Evolutionary conservation across 139 green algal genomes (phyloP), one percentile per base, ranked within the genome.

Genomic region (Chlamydomonas sp.): DNA sequence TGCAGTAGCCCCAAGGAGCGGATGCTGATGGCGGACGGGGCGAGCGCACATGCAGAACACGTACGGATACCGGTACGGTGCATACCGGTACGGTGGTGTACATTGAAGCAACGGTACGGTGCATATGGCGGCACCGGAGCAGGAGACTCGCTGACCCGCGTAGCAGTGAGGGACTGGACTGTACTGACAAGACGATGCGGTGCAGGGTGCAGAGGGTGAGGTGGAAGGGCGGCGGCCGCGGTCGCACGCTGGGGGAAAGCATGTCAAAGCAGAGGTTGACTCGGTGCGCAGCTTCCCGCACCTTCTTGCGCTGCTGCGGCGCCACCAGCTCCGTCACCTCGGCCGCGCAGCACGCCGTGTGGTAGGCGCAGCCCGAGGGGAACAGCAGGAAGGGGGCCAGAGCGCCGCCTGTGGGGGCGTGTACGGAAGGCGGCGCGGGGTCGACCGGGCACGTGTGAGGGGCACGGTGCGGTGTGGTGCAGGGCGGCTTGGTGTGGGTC

Each of bases 371-470:
- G 69, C 94, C 93, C 5, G 94, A 96, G 17, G 96, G 96, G 90
- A 97, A 98, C 2, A 97, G 73, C 83, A 94, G 98, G 82, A 97
- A 94, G 31, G 84, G 91, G 17, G 92, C 95, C n/a, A 97, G 60
- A 2, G 88, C 80, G 5, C 95, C 96, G 16, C 92, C 94, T 57
- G 85, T 2, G n/a, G 77, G 71, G 68, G 81, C 88, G 64, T 87
- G 90, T 59, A 8, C 16, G 17, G 62, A 16, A 2, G 77, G 84
- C 18, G 20, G 10, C 1, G 60, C n/a, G 2, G 2, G 20, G 4
- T 4, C 3, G 20, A 20, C 3, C 4, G 57, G 15, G 76, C 12
- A 80, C 17, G 76, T 12, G 76, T 80, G 58, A 12, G 3, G 71
- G 16, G 69, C 31, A 49, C 31, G 31, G 31, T 49, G 31, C 31